Conservation (phyloP, 2,329 filamentous ascomycete species). For the Hortaea werneckii region DNA sequence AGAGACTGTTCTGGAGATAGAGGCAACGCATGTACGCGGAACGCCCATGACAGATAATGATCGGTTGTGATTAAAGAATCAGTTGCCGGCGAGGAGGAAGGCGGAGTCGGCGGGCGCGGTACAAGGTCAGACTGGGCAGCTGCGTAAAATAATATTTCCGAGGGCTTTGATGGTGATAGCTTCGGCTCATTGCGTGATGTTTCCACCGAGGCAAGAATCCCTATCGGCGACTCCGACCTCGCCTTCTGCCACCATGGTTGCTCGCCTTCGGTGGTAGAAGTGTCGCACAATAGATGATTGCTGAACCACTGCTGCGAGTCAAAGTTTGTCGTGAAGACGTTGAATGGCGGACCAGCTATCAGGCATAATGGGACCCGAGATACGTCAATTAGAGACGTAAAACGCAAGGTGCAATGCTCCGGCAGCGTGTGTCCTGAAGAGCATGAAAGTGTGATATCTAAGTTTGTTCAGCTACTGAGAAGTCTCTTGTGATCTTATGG, state of each 20-base stretch:
- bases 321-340: slow-evolving; percentile 27
- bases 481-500: too few relatives aligned
- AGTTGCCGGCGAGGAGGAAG: slow-evolving; percentile 19
- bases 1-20: slow-evolving; percentile 34
- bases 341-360: slow-evolving; percentile 26
- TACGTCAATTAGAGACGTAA: slow-evolving; percentile 31
- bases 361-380: slow-evolving; percentile 32
- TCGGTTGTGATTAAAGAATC: not conserved
- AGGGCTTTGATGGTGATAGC: slow-evolving; percentile 15
- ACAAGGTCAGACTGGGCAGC: slow-evolving; percentile 10
- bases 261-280: slow-evolving; percentile 1
- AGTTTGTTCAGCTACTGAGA: not conserved
- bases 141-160: slow-evolving; percentile 39
- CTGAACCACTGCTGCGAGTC: slow-evolving; percentile 32
- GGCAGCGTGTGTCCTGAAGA: not conserved
- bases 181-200: not conserved
- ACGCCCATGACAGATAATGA: slow-evolving; percentile 1
- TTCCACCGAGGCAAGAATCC: slow-evolving; percentile 28
- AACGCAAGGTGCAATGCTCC: slow-evolving; percentile 14
- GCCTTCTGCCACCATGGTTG: slow-evolving; percentile 29
- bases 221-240: slow-evolving; percentile 29
- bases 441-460: not conserved
- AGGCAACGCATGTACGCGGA: slow-evolving; percentile 31
- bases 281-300: slow-evolving; percentile 20
- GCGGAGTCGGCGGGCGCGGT: slow-evolving; percentile 23